Evolutionary conservation across 352 stramenopile genomes (phyloP).

Genomic region (Phytopythium delawarense): DNA sequence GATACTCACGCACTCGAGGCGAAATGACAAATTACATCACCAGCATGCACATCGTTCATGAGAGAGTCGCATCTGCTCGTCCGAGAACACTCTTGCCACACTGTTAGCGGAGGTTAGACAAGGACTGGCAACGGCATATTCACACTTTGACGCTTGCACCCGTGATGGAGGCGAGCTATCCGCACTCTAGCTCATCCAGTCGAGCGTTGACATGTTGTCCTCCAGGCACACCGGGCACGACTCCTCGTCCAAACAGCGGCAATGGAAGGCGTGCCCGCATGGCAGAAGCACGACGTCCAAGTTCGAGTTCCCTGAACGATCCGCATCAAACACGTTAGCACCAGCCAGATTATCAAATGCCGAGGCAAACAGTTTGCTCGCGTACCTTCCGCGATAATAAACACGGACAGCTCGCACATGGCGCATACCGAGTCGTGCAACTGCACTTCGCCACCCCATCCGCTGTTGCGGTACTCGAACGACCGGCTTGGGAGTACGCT

Average conservation of each 20-base stretch:
- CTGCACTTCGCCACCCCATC: constrained; percentile 85
- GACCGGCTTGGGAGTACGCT: constrained; percentile 30
- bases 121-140: no score
- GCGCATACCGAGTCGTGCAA: constrained; percentile 76
- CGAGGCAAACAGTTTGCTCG: not conserved
- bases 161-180: no score
- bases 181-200: constrained; percentile 13
- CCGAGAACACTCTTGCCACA: no score
- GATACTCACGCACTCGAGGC: no score
- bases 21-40: no score
- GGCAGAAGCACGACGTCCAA: constrained; percentile 72
- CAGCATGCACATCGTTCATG: no score
- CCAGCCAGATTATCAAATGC: constrained; percentile 6
- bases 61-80: no score
- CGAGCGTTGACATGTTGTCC: constrained; percentile 40
- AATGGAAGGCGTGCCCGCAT: constrained; percentile 80
- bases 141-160: no score
- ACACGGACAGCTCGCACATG: constrained; percentile 70
- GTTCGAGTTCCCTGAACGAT: constrained; percentile 57
- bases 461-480: constrained; percentile 82
- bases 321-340: not conserved
- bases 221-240: constrained; percentile 73
- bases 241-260: constrained; percentile 50
- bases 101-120: no score
- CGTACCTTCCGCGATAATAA: constrained; percentile 77